These are phyloP conservation scores for Linnemannia exigua DNA, from an alignment of 192 early-diverging fungal genomes.

Conservation along the genomic window DNA sequence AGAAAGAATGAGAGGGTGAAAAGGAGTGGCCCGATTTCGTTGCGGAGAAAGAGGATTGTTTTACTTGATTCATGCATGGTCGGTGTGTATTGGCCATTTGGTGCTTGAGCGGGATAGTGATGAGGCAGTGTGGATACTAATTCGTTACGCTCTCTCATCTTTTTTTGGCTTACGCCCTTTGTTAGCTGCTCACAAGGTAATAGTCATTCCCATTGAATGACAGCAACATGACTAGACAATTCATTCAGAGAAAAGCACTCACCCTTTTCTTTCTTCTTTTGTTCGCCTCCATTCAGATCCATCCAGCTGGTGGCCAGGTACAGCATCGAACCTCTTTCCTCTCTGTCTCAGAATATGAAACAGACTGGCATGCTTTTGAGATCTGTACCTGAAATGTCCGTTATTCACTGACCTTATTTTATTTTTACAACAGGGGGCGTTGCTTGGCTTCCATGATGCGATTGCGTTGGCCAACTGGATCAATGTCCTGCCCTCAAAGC, in stretches of 20 bases:
- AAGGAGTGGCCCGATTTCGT: not conserved
- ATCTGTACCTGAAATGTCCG: not conserved
- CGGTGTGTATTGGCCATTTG: not conserved
- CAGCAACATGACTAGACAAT: not conserved
- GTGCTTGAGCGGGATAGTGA: not conserved
- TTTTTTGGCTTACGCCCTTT: not conserved
- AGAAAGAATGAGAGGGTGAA: not conserved
- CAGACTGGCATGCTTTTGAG: not conserved
- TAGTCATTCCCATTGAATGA: not conserved
- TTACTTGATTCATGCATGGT: not conserved
- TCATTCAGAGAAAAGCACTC: not conserved
- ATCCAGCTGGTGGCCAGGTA: not conserved
- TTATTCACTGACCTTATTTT: not conserved
- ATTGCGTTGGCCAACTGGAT: constrained; percentile 18
- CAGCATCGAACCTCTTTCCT: not conserved
- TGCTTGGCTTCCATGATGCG: constrained; percentile 9
- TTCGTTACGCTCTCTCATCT: not conserved
- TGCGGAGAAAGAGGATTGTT: not conserved
- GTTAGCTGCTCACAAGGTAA: constrained; percentile 8
- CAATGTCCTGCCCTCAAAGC: constrained; percentile 11
- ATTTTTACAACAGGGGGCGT: not conserved
- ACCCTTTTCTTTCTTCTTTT: not conserved
- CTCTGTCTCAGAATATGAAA: not conserved
- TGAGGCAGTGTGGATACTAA: not conserved
- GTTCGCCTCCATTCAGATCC: not conserved